A percentile compares a stretch with the other conserved stretches of the same genome.
phyloP scores from a whole-genome alignment of 2,329 filamentous ascomycete genomes.

The Achaetomium macrosporum region DNA sequence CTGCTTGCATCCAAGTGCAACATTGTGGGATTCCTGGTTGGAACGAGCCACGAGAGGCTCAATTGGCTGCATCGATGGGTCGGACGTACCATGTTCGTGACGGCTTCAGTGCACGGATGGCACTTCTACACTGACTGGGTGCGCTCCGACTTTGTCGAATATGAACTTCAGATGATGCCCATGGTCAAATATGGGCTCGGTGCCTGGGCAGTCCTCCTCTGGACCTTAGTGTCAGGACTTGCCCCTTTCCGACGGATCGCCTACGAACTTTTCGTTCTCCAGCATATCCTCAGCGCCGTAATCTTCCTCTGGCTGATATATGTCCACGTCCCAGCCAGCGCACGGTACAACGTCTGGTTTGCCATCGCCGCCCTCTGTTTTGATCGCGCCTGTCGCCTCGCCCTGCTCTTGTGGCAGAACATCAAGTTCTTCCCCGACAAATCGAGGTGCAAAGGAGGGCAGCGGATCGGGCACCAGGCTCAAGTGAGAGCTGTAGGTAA shows the following conservation, averaged over 20 bases:
- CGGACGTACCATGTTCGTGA: slow-evolving; percentile 62
- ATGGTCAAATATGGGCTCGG: slow-evolving; percentile 62
- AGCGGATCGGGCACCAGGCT: slow-evolving; percentile 48
- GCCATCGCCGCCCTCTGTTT: slow-evolving; percentile 56
- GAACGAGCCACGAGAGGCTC: slow-evolving; percentile 60
- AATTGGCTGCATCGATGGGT: slow-evolving; percentile 73
- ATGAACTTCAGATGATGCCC: slow-evolving; percentile 55
- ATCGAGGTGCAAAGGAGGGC: slow-evolving; percentile 42
- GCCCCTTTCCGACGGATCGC: slow-evolving; percentile 58
- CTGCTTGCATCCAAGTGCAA: slow-evolving; percentile 56
- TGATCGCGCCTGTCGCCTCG: slow-evolving; percentile 51
- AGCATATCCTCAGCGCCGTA: slow-evolving; percentile 58
- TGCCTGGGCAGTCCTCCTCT: slow-evolving; percentile 60
- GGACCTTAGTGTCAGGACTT: slow-evolving; percentile 59
- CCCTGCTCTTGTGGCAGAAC: slow-evolving; percentile 48
- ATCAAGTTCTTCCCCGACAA: slow-evolving; percentile 37
- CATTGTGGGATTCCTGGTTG: slow-evolving; percentile 54
- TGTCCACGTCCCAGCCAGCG: slow-evolving; percentile 54
- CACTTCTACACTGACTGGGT: slow-evolving; percentile 63
- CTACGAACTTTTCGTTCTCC: slow-evolving; percentile 65
- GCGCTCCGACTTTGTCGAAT: slow-evolving; percentile 50
- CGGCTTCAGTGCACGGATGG: slow-evolving; percentile 62
- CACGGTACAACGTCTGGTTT: slow-evolving; percentile 60
- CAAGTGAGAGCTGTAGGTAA: slow-evolving; percentile 44
- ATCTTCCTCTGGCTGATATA: slow-evolving; percentile 59